Evolutionary conservation across 805 yeast species (phyloP).

Genomic region (Vanderwaltozyma yarrowii): DNA sequence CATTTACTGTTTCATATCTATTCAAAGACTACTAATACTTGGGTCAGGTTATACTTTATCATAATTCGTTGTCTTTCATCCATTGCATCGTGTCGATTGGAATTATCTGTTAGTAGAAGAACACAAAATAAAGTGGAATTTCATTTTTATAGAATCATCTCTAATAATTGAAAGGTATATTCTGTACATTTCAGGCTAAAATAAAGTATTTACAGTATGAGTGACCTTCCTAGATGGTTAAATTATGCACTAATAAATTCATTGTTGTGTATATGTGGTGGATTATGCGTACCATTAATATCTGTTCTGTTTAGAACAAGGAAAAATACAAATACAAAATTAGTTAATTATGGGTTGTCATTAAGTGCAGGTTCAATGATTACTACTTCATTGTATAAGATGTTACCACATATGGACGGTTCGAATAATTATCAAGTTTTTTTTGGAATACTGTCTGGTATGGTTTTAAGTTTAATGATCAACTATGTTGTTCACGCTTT

Average conservation of each 20-base stretch:
- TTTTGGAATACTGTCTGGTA: conserved; percentile 44
- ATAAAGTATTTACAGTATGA: too few relatives aligned
- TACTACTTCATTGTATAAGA: conserved; percentile 64
- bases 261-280: conserved; percentile 61
- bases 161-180: too few relatives aligned
- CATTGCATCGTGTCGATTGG: too few relatives aligned
- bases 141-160: too few relatives aligned
- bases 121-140: too few relatives aligned
- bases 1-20: too few relatives aligned
- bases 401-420: conserved; percentile 56
- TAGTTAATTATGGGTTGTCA: conserved; percentile 66
- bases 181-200: too few relatives aligned
- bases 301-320: conserved; percentile 11
- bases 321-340: conserved; percentile 34
- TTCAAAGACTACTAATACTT: too few relatives aligned
- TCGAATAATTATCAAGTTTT: conserved; percentile 35
- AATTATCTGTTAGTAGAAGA: too few relatives aligned
- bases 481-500: conserved; percentile 59
- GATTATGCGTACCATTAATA: conserved; percentile 41
- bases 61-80: too few relatives aligned
- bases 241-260: conserved; percentile 46
- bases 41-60: too few relatives aligned
- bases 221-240: conserved; percentile 24
- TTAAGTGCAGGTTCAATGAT: conserved; percentile 74
- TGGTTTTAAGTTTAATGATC: conserved; percentile 45